Conservation (phyloP, 2,329 filamentous ascomycete species). For the Teratosphaeriaceae sp. region DNA sequence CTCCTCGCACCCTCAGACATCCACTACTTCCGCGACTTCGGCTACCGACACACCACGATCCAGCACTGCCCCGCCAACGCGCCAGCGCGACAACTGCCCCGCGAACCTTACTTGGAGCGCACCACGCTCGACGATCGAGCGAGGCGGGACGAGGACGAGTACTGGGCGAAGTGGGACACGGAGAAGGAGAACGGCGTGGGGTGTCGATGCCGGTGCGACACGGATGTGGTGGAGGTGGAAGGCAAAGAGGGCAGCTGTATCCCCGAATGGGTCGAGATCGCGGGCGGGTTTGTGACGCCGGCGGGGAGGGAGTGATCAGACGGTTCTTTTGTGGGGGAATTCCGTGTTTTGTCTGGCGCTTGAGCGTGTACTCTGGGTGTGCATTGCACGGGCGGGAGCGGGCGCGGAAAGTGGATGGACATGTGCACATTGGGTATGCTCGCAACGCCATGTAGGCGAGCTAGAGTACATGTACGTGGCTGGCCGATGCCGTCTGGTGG, state of each 20-base stretch:
- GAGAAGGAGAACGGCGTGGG: slow-evolving; percentile 95
- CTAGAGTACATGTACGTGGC: no score
- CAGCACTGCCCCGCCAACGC: slow-evolving; percentile 98
- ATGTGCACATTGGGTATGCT: no score
- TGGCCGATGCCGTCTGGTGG: no score
- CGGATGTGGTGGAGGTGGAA: slow-evolving; percentile 95
- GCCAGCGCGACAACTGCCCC: slow-evolving; percentile 74
- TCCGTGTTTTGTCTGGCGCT: no score
- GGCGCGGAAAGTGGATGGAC: no score
- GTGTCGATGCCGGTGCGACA: slow-evolving; percentile 93
- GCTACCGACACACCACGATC: slow-evolving; percentile 96
- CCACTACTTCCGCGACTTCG: slow-evolving; percentile 98
- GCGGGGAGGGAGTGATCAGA: slow-evolving; percentile 9
- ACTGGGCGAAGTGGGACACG: slow-evolving; percentile 84
- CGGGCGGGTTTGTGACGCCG: slow-evolving; percentile 68
- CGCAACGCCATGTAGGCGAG: no score
- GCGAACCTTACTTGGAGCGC: slow-evolving; percentile 61
- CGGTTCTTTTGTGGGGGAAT: no score
- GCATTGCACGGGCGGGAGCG: no score
- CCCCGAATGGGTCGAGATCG: slow-evolving; percentile 94
- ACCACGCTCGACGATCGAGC: slow-evolving; percentile 57
- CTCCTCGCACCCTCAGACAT: slow-evolving; percentile 77
- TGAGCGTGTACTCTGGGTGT: no score
- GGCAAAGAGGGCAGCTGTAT: slow-evolving; percentile 95
- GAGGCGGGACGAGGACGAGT: slow-evolving; percentile 86